Conservation (phyloP, 805 yeast genomes). For the Schwanniomyces vanrijiae region DNA sequence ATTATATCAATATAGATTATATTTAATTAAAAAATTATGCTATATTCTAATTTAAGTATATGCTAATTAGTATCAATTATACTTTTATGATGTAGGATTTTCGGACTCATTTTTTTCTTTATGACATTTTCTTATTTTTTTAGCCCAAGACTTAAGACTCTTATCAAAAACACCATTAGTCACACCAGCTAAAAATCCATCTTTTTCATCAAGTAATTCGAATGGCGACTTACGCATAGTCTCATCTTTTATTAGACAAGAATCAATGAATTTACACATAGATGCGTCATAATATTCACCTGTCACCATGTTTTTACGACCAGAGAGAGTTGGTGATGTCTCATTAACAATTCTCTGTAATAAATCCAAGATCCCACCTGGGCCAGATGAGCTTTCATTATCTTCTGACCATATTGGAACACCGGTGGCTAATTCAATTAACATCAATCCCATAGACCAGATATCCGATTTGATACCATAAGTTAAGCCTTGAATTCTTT, state of each 20-base stretch:
- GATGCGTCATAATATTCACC: slow-evolving; percentile 37
- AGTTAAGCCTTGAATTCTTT: slow-evolving; percentile 90
- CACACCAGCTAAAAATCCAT: slow-evolving; percentile 31
- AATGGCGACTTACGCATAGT: slow-evolving; percentile 67
- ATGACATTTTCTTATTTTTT: slow-evolving; percentile 31
- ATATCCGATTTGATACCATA: slow-evolving; percentile 96
- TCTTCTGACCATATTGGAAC: slow-evolving; percentile 71
- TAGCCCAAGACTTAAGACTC: slow-evolving; percentile 42
- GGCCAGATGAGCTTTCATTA: slow-evolving; percentile 39
- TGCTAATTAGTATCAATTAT: not conserved
- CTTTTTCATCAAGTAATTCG: slow-evolving; percentile 51
- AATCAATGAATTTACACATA: slow-evolving; percentile 67
- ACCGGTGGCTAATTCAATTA: slow-evolving; percentile 87
- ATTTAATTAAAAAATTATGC: not conserved
- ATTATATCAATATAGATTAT: not conserved
- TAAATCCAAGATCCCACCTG: slow-evolving; percentile 86
- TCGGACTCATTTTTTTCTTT: slow-evolving; percentile 21
- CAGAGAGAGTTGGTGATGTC: slow-evolving; percentile 69
- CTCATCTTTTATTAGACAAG: slow-evolving; percentile 74
- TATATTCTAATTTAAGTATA: not conserved
- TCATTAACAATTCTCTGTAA: slow-evolving; percentile 93
- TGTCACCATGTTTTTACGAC: slow-evolving; percentile 30
- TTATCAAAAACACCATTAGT: slow-evolving; percentile 32
- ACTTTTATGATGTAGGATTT: not conserved
- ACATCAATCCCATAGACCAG: slow-evolving; percentile 93